Base-by-base conservation (phyloP, 352 stramenopile species). In the Saprolegnia diclina region DNA sequence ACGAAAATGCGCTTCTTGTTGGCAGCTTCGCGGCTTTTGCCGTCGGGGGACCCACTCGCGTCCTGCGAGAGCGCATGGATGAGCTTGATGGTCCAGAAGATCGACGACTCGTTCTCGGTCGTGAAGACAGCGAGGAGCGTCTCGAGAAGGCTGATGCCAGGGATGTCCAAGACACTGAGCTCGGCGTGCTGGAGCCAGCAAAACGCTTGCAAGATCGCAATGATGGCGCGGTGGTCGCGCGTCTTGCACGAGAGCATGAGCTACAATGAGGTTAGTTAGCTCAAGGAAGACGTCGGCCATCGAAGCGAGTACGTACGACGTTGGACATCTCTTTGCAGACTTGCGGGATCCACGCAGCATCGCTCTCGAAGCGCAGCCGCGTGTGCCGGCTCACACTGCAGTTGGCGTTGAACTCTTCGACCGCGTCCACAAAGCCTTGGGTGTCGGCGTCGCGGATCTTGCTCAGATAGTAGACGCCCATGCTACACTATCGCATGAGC, bases 381-480 rank as follows among this genome's bases (percentile, higher is more conserved):
- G 57, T 55, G 57, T 55, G 37, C 2, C 57, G 57, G 24, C 57
- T 66, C 18, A 66, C 57, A 32, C 53, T 55, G 38, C 57, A 66
- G 42, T 66, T 66, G 18, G 57, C 19, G 42, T 66, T 66, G 40
- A 66, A 66, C 26, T 66, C 57, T 66, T 66, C 57, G 22, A 66
- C n/a, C 11, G 57, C 35, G 22, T 66, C 57, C 24, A 66, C 40
- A 55, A 66, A 66, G 3, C 42, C 18, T 48, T 48, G 42, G 19
- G 40, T 55, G 29, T 66, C 57, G 6, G 57, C 48, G 9, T 56
- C 37, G 19, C 18, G 4, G 50, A 66, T 66, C 26, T 66, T 66
- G 40, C 57, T 66, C 57, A 66, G 32, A n/a, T 66, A 66, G 42
- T 66, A 66, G 37, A 66, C 50, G 40, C 57, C 57, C 57, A 66